A percentile compares a stretch with the other conserved stretches of the same genome.
These are phyloP conservation scores for Saturnispora serradocipensis DNA, from an alignment of 805 yeast genomes.

Conservation along the genomic window DNA sequence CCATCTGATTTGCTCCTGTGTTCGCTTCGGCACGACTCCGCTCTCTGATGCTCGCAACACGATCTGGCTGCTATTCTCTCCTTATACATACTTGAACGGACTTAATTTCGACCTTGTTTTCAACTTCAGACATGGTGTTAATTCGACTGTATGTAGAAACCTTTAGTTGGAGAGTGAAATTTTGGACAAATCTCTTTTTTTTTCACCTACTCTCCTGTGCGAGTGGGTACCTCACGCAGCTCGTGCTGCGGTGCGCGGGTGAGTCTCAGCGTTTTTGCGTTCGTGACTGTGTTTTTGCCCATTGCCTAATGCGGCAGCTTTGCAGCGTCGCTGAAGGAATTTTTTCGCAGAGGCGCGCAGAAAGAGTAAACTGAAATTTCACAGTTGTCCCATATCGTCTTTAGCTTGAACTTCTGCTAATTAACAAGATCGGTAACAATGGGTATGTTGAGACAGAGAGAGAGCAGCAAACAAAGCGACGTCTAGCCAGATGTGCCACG, in stretches of 20 bases:
- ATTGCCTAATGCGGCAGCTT: background rate
- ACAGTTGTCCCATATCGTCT: background rate
- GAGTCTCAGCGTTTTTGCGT: background rate
- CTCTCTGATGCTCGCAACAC: no score
- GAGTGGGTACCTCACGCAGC: background rate
- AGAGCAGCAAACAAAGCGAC: no score
- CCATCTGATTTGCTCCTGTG: slow-evolving; percentile 6
- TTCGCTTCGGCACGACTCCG: no score
- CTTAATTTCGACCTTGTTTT: slow-evolving; percentile 31
- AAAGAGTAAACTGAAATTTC: background rate
- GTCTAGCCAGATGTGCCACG: no score
- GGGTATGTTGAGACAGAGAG: slow-evolving; percentile 9
- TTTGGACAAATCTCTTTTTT: background rate
- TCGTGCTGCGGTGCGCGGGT: slow-evolving; percentile 8
- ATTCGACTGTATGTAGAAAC: background rate
- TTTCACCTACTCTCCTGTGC: background rate
- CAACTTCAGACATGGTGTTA: slow-evolving; percentile 33
- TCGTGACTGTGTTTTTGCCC: background rate
- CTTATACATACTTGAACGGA: slow-evolving; percentile 76
- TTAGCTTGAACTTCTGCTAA: background rate
- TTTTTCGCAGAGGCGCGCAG: background rate
- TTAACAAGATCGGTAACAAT: slow-evolving; percentile 9
- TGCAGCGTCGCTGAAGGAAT: background rate
- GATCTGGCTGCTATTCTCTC: background rate
- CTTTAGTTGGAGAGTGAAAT: background rate